Conservation (phyloP, 2,329 filamentous ascomycete genomes). For the Trichoderma brevicompactum region DNA sequence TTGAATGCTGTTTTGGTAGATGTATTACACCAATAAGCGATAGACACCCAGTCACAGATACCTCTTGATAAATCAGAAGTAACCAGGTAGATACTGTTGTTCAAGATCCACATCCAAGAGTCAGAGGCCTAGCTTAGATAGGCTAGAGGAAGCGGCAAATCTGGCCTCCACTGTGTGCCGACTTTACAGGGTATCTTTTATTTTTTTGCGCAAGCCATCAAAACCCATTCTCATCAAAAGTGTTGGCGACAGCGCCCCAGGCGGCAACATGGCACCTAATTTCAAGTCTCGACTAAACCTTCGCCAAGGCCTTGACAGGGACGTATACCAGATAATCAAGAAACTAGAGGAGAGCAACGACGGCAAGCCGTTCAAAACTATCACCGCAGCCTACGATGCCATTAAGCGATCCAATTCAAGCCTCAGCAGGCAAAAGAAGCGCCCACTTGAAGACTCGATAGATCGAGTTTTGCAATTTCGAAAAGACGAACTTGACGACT, state of each 20-base stretch:
- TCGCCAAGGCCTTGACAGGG: conserved; percentile 59
- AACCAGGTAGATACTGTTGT: no score
- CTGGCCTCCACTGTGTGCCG: neutral
- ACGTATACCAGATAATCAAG: conserved; percentile 78
- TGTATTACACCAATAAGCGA: no score
- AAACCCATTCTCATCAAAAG: neutral
- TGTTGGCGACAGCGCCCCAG: conserved; percentile 8
- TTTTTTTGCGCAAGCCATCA: conserved; percentile 1
- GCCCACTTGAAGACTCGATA: conserved; percentile 80
- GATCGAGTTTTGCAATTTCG: conserved; percentile 78
- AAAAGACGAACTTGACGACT: conserved; percentile 64
- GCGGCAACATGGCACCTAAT: conserved; percentile 28
- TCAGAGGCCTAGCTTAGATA: neutral
- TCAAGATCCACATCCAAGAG: no score
- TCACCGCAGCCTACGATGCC: conserved; percentile 71
- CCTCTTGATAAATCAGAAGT: no score
- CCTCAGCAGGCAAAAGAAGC: conserved; percentile 80
- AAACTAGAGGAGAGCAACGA: conserved; percentile 73
- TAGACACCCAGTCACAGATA: no score
- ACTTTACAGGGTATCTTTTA: neutral
- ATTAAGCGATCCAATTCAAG: conserved; percentile 88
- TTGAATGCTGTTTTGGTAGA: no score
- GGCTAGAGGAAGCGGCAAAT: neutral
- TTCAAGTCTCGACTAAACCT: conserved; percentile 33
- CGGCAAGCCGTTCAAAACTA: conserved; percentile 53